Percentiles rank a stretch among this genome's conserved stretches.
Conservation (phyloP, 2,329 filamentous ascomycete species). For the Ophiostoma perfectum region DNA sequence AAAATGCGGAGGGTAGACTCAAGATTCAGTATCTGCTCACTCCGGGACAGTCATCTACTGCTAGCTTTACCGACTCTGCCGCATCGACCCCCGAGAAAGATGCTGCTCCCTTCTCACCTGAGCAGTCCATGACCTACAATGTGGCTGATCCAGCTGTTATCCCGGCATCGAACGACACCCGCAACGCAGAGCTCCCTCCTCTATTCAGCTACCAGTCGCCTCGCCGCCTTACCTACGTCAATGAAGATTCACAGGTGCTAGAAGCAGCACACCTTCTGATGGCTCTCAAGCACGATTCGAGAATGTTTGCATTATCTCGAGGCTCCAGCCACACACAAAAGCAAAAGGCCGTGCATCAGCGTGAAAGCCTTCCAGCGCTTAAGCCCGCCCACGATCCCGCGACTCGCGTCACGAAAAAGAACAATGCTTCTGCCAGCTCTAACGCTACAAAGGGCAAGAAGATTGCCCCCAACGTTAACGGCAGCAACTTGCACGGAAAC, state of each 20-base stretch:
- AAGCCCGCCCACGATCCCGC: slow-evolving; percentile 14
- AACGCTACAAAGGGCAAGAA: slow-evolving; percentile 27
- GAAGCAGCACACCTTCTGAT: slow-evolving; percentile 29
- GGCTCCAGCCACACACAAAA: background rate
- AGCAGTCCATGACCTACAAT: background rate
- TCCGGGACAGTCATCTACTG: background rate
- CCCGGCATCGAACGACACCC: background rate
- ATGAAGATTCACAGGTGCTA: background rate
- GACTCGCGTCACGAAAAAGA: slow-evolving; percentile 22
- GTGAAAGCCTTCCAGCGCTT: background rate
- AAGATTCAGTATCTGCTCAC: slow-evolving; percentile 14
- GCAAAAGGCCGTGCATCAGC: slow-evolving; percentile 3
- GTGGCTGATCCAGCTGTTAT: slow-evolving; percentile 4
- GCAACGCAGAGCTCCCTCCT: background rate
- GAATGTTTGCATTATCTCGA: background rate
- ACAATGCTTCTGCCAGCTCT: background rate
- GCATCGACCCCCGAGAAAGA: background rate
- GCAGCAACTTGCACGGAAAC: background rate
- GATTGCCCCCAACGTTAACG: slow-evolving; percentile 24
- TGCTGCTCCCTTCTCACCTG: background rate
- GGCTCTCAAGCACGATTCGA: slow-evolving; percentile 22
- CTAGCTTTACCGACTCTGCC: background rate
- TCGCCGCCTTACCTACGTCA: background rate
- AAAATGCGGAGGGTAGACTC: background rate
- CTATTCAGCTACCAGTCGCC: background rate